Conservation (phyloP, 75 land plant species). For the Selaginella tamariscina region DNA sequence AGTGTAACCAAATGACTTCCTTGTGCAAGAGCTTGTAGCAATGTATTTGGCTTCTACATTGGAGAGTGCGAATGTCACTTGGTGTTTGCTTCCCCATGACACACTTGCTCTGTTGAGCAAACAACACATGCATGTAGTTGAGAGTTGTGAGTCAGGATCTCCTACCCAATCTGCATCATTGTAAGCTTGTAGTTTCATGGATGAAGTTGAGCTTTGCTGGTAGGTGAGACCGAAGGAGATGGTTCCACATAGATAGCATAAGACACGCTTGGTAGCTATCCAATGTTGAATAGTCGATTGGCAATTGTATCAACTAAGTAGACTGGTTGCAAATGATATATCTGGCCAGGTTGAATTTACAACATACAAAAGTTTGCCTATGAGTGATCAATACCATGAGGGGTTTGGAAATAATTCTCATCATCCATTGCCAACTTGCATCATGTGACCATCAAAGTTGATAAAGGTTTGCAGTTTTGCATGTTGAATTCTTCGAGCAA, state of each 20-base stretch:
- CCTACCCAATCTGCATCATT: conserved; percentile 21
- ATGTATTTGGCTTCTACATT: conserved; percentile 12
- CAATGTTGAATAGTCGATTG: too few species aligned
- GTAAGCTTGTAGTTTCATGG: conserved; percentile 1
- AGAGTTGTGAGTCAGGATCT: background rate
- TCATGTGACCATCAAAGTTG: too few species aligned
- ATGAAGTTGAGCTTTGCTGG: background rate
- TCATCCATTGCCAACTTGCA: too few species aligned
- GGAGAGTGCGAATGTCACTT: conserved; percentile 17
- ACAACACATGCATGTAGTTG: conserved; percentile 17
- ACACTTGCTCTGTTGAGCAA: conserved; percentile 11
- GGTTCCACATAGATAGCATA: conserved; percentile 16
- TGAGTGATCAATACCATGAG: too few species aligned
- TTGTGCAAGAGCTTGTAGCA: background rate
- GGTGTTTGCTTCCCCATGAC: conserved; percentile 25
- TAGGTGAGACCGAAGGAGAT: conserved; percentile 11
- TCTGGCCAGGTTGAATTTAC: too few species aligned
- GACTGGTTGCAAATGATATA: too few species aligned
- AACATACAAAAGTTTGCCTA: too few species aligned
- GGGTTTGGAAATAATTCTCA: too few species aligned
- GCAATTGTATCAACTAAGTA: too few species aligned
- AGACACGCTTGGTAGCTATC: conserved; percentile 10
- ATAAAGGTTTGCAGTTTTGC: too few species aligned
- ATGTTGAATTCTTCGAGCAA: too few species aligned
- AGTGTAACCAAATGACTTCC: conserved; percentile 20